Evolutionary conservation across 805 yeast species (phyloP), one percentile per base, ranked within the genome.

Genomic region (Wickerhamiella australiensis): DNA sequence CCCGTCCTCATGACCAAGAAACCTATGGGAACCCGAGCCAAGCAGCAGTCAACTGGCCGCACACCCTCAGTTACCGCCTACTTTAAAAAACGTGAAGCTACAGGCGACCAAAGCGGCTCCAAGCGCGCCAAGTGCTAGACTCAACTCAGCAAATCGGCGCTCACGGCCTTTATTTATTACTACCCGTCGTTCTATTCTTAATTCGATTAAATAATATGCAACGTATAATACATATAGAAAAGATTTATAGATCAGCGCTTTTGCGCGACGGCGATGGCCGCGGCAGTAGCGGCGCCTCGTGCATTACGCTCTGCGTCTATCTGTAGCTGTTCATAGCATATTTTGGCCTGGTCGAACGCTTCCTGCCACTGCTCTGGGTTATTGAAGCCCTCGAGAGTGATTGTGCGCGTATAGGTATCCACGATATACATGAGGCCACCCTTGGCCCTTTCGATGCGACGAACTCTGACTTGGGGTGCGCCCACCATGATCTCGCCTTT

Each of bases 291-390:
- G 0, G 66, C 66, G 21, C 60, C 58, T 25, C 56, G 55, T 2
- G 65, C 61, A 47, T 58, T 61, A 8, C 60, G 54, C 40, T 59
- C 63, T n/a, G 60, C 54, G 35, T 59, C 61, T 12, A 55, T 55
- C 5, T 50, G 51, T 5, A 57, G 46, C 54, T 63, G 65, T n/a
- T 52, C 52, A 46, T 58, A 62, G 49, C 56, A 64, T 27, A 57
- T 59, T 44, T 53, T 55, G 18, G 67, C 55, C 41, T 56, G 52
- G 20, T 58, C 57, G 35, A 67, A 57, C 12, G 59, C 59, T n/a
- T 51, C 54, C 53, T 64, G 52, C 71, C 71, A 67, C 9, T 42
- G 31, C 4, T 60, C 54, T 47, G 64, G 66, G 43, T 65, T 67
- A 3, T 29, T 21, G n/a, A 46, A 23, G 17, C 29, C 18, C n/a